These are phyloP conservation scores for Candida maris DNA, from an alignment of 805 yeast species.

Conservation along the genomic window DNA sequence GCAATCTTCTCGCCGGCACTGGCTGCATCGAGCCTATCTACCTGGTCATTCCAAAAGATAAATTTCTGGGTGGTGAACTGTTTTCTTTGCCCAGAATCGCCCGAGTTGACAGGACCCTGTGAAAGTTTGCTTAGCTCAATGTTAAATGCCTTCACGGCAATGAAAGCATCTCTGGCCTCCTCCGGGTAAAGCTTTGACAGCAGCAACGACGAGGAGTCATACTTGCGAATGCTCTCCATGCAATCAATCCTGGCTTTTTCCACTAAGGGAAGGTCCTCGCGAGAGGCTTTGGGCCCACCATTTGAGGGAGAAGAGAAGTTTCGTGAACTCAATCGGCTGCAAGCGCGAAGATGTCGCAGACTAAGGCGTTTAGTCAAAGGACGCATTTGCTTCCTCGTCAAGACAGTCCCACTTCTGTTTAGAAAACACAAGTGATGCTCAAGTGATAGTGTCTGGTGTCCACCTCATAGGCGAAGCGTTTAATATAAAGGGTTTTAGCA, in stretches of 20 bases:
- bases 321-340: too few relatives aligned
- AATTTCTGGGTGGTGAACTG: slow-evolving; percentile 52
- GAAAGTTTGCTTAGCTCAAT: slow-evolving; percentile 46
- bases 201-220: slow-evolving; percentile 62
- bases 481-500: too few relatives aligned
- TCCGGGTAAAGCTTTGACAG: slow-evolving; percentile 67
- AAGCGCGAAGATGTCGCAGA: too few relatives aligned
- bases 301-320: too few relatives aligned
- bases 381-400: too few relatives aligned
- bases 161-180: slow-evolving; percentile 55
- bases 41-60: slow-evolving; percentile 69
- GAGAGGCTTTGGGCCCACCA: too few relatives aligned
- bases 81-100: slow-evolving; percentile 15
- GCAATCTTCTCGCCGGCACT: neutral
- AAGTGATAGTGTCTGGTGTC: too few relatives aligned
- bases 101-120: slow-evolving; percentile 20
- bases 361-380: too few relatives aligned
- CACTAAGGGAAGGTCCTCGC: slow-evolving; percentile 14
- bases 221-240: slow-evolving; percentile 38
- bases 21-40: slow-evolving; percentile 37
- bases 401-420: too few relatives aligned
- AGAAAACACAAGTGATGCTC: too few relatives aligned
- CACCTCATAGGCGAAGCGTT: too few relatives aligned
- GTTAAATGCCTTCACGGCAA: slow-evolving; percentile 65
- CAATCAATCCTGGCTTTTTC: slow-evolving; percentile 43